Evolutionary conservation across 495 filamentous ascomycete species (phyloP).

Genomic region (Staphylotrichum longicolle): DNA sequence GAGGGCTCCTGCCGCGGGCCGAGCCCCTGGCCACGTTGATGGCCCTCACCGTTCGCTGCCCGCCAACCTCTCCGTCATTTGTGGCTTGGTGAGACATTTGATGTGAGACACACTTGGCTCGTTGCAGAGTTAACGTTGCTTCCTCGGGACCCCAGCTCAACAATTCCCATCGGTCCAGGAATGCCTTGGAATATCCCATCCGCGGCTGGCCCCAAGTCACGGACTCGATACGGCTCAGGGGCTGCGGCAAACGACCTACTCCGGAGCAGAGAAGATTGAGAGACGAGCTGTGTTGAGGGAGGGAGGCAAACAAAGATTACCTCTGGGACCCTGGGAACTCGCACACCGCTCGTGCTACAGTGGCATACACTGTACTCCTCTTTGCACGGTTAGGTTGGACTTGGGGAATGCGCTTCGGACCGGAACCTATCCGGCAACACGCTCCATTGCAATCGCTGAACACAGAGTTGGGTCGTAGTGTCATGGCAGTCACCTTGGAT

Average conservation of each 20-base stretch:
- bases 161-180: background rate
- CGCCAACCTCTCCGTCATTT: background rate
- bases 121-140: conserved; percentile 12
- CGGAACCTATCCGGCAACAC: conserved; percentile 14
- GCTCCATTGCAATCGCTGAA: background rate
- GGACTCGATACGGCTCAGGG: background rate
- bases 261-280: too few species aligned
- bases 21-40: background rate
- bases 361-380: conserved; percentile 11
- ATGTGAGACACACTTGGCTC: background rate
- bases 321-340: background rate
- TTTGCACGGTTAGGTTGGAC: background rate
- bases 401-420: background rate
- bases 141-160: background rate
- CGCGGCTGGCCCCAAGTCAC: background rate
- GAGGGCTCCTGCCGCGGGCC: background rate
- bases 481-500: conserved; percentile 29
- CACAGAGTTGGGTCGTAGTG: conserved; percentile 15
- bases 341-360: background rate
- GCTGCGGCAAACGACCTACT: background rate
- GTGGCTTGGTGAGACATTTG: conserved; percentile 12
- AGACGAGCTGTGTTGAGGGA: background rate
- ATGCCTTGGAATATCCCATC: background rate
- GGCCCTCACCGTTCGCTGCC: background rate
- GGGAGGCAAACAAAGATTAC: background rate